A percentile compares a stretch with the other conserved stretches of the same genome.
phyloP scores from a whole-genome alignment of 1,284 basidiomycete species.

The Coniferiporia weirii region DNA sequence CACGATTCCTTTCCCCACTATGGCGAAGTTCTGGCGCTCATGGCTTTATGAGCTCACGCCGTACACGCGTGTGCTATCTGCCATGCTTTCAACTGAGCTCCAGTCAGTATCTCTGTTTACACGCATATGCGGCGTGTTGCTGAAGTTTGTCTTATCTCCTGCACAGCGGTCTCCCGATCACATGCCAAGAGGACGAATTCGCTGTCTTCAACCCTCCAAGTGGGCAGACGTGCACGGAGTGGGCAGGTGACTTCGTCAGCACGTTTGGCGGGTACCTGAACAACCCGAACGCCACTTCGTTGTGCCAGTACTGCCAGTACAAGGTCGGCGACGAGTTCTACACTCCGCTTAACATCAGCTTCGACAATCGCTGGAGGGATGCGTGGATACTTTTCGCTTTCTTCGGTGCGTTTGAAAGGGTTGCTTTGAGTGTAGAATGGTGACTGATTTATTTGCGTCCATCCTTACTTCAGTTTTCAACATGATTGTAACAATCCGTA shows the following conservation, averaged over 20 bases:
- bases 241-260: conserved; percentile 63
- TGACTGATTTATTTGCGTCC: conserved; percentile 1
- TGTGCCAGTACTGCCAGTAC: conserved; percentile 75
- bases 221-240: conserved; percentile 70
- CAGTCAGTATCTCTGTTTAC: conserved; percentile 40
- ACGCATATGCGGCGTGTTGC: not conserved
- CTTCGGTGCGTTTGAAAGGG: conserved; percentile 37
- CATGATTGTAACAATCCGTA: conserved; percentile 60
- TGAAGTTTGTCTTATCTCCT: conserved; percentile 16
- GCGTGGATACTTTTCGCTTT: conserved; percentile 66
- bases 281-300: conserved; percentile 55
- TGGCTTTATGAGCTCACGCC: conserved; percentile 72
- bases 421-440: not conserved
- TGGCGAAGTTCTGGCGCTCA: conserved; percentile 67
- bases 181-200: conserved; percentile 66
- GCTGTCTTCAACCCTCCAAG: conserved; percentile 63
- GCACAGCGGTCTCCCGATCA: conserved; percentile 56
- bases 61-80: conserved; percentile 68
- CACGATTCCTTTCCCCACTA: conserved; percentile 65
- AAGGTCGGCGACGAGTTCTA: conserved; percentile 68
- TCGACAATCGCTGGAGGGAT: conserved; percentile 66
- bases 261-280: conserved; percentile 74
- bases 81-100: conserved; percentile 78
- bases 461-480: conserved; percentile 53
- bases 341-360: conserved; percentile 64